Evolutionary conservation across 768 basidiomycete genomes (phyloP).

Genomic region (Naematelia encephala): DNA sequence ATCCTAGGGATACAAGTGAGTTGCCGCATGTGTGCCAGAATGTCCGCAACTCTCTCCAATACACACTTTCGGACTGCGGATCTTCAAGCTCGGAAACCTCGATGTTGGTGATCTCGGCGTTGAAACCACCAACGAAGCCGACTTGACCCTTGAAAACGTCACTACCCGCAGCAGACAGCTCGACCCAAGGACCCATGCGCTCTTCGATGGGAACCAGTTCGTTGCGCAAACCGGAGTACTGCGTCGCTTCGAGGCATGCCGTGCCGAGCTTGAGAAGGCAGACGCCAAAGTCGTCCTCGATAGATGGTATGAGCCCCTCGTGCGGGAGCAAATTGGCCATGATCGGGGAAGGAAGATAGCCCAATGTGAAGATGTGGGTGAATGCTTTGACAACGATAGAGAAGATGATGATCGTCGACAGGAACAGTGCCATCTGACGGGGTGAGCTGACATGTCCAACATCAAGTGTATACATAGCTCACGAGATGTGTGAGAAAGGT

Average conservation of each 20-base stretch:
- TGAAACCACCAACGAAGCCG: constrained; percentile 24
- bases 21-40: constrained; percentile 25
- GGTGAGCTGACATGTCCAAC: not conserved
- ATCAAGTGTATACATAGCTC: constrained; percentile 7
- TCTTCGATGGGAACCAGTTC: constrained; percentile 32
- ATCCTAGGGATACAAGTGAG: constrained; percentile 11
- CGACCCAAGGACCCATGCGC: constrained; percentile 29
- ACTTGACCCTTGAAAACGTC: constrained; percentile 15
- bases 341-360: constrained; percentile 37
- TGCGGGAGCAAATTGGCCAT: constrained; percentile 38
- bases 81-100: constrained; percentile 24
- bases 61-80: constrained; percentile 22
- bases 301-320: constrained; percentile 31
- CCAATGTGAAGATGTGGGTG: constrained; percentile 42
- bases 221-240: constrained; percentile 41
- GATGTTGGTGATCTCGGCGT: constrained; percentile 39
- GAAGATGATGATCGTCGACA: constrained; percentile 31
- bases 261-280: constrained; percentile 42
- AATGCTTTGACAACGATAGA: constrained; percentile 32
- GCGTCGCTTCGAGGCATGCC: constrained; percentile 42
- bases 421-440: constrained; percentile 36
- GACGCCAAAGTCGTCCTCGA: constrained; percentile 44
- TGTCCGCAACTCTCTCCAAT: constrained; percentile 21
- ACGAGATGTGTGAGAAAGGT: constrained; percentile 45
- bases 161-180: constrained; percentile 19